A percentile compares a stretch with the other conserved stretches of the same genome.
Conservation (phyloP, 2,329 filamentous ascomycete species). For the Talaromyces atroroseus region DNA sequence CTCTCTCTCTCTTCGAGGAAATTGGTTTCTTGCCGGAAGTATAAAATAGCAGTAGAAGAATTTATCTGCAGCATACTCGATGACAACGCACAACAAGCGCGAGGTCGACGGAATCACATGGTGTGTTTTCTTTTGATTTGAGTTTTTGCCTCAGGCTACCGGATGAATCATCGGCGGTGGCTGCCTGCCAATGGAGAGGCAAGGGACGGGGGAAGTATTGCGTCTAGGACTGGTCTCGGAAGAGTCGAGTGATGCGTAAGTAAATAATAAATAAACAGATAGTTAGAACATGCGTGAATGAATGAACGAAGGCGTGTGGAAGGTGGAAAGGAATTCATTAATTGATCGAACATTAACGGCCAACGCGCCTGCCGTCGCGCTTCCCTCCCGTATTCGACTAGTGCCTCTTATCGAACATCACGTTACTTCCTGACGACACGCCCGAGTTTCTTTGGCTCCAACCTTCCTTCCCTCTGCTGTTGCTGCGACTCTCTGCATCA, state of each 20-base stretch:
- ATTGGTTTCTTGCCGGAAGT: not conserved
- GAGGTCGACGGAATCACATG: slow-evolving; percentile 3
- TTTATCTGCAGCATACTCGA: not conserved
- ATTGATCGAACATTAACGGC: too few relatives aligned
- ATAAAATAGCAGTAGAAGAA: not conserved
- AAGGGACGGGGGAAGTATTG: slow-evolving; percentile 1
- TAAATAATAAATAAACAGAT: not conserved
- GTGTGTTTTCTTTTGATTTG: too few relatives aligned
- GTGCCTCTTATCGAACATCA: not conserved
- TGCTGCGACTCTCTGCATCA: too few relatives aligned
- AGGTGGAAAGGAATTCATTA: too few relatives aligned
- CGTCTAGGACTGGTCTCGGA: not conserved
- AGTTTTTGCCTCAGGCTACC: not conserved
- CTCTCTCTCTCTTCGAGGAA: too few relatives aligned
- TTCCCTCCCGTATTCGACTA: not conserved
- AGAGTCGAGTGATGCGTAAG: not conserved
- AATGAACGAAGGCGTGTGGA: too few relatives aligned
- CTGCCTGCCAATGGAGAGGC: not conserved
- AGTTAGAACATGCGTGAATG: not conserved
- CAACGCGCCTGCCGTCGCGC: too few relatives aligned
- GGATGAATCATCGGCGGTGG: not conserved
- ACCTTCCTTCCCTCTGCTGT: too few relatives aligned
- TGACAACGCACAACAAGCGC: not conserved
- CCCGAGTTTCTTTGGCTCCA: not conserved
- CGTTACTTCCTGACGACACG: not conserved